A percentile compares a stretch with the other conserved stretches of the same genome.
These are phyloP conservation scores for Aspergillus quadricinctus DNA, from an alignment of 2,329 filamentous ascomycete species.

Conservation along the genomic window DNA sequence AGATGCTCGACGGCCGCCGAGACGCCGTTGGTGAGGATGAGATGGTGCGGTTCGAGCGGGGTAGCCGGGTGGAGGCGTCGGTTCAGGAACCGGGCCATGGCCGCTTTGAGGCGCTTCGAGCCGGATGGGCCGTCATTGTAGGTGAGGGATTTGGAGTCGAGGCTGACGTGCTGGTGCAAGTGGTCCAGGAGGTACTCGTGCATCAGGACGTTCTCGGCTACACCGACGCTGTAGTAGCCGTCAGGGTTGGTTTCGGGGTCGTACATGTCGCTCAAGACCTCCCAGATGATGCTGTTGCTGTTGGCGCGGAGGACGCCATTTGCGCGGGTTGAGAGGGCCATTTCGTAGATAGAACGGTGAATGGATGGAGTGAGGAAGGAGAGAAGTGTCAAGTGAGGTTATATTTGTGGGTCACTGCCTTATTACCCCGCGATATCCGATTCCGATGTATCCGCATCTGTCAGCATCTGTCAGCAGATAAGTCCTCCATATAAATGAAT, in stretches of 20 bases:
- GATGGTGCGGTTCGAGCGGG: constrained; percentile 22
- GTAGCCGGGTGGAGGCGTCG: constrained; percentile 24
- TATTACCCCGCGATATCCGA: no score
- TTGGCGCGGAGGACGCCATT: constrained; percentile 4
- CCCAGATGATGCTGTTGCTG: constrained; percentile 34
- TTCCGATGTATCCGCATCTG: no score
- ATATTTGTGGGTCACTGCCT: no score
- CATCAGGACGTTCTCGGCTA: constrained; percentile 53
- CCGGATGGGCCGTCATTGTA: constrained; percentile 36
- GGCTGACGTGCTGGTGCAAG: constrained; percentile 37
- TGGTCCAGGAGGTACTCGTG: constrained; percentile 43
- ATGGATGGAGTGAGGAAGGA: no score
- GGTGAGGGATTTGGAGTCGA: constrained; percentile 30
- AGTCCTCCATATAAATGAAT: no score
- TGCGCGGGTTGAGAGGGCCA: constrained; percentile 14
- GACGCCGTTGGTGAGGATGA: constrained; percentile 34
- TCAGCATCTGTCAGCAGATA: no score
- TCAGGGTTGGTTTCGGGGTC: constrained; percentile 30
- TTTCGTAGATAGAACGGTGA: neutral
- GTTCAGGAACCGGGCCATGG: constrained; percentile 32
- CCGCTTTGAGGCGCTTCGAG: constrained; percentile 19
- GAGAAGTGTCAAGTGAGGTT: no score
- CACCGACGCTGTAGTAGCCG: constrained; percentile 49
- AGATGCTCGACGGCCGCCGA: constrained; percentile 34
- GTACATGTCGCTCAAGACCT: constrained; percentile 45